Evolutionary conservation across 148 eudicot genomes (phyloP), one percentile per base, ranked within the genome.

Genomic region (Linanthus parryae): DNA sequence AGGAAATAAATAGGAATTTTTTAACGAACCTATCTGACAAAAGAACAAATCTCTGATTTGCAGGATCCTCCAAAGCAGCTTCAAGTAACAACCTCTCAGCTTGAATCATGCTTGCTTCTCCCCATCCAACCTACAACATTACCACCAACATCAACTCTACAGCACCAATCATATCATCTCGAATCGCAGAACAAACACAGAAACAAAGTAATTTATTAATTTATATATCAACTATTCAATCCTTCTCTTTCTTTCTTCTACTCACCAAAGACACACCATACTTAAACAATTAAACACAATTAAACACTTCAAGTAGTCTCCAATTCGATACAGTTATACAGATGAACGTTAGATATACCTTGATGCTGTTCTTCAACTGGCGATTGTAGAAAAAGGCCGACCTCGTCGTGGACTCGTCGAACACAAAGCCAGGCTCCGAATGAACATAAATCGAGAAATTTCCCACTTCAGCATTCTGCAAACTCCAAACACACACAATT

Each of bases 11-110:
- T n/a, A n/a, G n/a, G n/a, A n/a, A n/a, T n/a, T n/a, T n/a, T n/a
- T n/a, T n/a, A n/a, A n/a, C 36, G 28, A 51, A 91, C 98, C 98
- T 92, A 72, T 92, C 98, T 7, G 98, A 92, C 57, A 92, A 75
- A 53, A 92, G 94, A 63, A 92, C 81, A 78, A 92, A 92, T 88
- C 98, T 81, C 66, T 76, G 90, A 52, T 92, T 92, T 16, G 85
- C 81, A 12, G 96, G 98, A 67, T 92, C 90, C 58, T 77, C 75
- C 34, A 92, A 90, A 35, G 98, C 98, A 37, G 76, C 76, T 21
- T 59, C 78, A 13, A 92, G 84, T 63, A 92, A 68, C 67, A 92
- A 72, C 64, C 94, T 77, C 73, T 92, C 96, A 38, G 96, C 98
- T 75, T 69, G 73, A 73, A 92, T 82, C 98, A 92, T 87, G 72